Evolutionary conservation across 2,329 filamentous ascomycete genomes (phyloP).

Genomic region (Lachnellula cervina): DNA sequence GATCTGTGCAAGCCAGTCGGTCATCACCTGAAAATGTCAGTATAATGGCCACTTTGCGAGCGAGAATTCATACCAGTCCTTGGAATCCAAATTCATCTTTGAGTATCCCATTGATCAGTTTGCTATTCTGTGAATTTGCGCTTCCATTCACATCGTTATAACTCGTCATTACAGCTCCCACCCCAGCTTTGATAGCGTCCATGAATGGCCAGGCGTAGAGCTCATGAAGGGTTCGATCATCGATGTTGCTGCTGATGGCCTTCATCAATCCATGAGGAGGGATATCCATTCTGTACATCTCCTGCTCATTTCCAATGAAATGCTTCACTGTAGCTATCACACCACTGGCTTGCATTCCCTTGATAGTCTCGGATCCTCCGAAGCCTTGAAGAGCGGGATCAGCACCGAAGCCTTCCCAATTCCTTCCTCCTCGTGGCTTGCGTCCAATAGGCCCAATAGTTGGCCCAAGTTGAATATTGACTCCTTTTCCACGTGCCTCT

Average conservation of each 20-base stretch:
- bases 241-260: slow-evolving; percentile 43
- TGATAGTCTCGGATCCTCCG: slow-evolving; percentile 46
- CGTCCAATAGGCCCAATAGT: slow-evolving; percentile 62
- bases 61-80: slow-evolving; percentile 36
- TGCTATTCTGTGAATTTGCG: slow-evolving; percentile 63
- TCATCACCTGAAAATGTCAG: slow-evolving; percentile 49
- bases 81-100: slow-evolving; percentile 73
- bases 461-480: slow-evolving; percentile 67
- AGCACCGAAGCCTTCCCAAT: slow-evolving; percentile 70
- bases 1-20: slow-evolving; percentile 63
- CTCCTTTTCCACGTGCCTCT: slow-evolving; percentile 69
- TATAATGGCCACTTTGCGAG: not conserved
- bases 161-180: slow-evolving; percentile 76
- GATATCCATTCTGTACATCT: slow-evolving; percentile 29
- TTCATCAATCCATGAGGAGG: slow-evolving; percentile 31
- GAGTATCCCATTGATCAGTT: slow-evolving; percentile 62
- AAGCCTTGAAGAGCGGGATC: slow-evolving; percentile 62
- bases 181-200: slow-evolving; percentile 60
- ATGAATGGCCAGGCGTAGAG: slow-evolving; percentile 57
- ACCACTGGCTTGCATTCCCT: slow-evolving; percentile 51
- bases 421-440: slow-evolving; percentile 67
- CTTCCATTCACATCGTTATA: slow-evolving; percentile 69
- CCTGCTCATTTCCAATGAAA: slow-evolving; percentile 46
- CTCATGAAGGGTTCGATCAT: slow-evolving; percentile 58
- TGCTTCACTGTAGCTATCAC: slow-evolving; percentile 56